Base-by-base conservation (phyloP, 1,284 basidiomycete genomes). In the Sporisorium graminicola region DNA sequence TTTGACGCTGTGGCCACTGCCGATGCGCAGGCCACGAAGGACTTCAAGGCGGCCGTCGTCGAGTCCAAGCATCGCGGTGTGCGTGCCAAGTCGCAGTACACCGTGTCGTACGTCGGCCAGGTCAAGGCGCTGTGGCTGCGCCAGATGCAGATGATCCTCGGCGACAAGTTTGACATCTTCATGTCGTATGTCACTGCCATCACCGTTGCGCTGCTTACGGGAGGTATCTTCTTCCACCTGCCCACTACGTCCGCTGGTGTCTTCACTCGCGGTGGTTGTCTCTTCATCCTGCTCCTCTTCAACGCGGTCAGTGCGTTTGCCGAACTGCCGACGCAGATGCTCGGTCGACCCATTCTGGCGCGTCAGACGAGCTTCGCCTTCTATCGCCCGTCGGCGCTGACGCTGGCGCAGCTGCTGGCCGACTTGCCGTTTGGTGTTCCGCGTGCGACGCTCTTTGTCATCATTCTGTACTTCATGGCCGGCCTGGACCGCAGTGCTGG, bases 51-150 rank as follows among this genome's bases (percentile, higher is more conserved):
- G 20, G 92, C 94, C 3, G 92, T 94, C 24, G 86, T 87, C 24
- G 90, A 91, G 5, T 91, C 94, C 85, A 95, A 95, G 88, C 91
- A 93, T 86, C 90, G 89, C 58, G 91, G 93, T 24, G 93, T 94
- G 3, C 90, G 92, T 26, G 91, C 91, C 86, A 92, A 92, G 87
- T 93, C 91, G 72, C 92, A 93, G 3, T 96, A 95, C 87, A 95
- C 93, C 4, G 90, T 95, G 29, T 91, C 92, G 1, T 94, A 60
- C 51, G 47, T 47, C 16, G 31, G 55, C 6, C 81, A 82, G 60
- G 74, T 82, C n/a, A 60, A 81, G 37, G 91, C 92, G 1, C 88
- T 95, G 66, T 89, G 90, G 29, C 88, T 90, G 59, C 89, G 94
- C 37, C 92, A 94, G 86, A 92, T 94, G 87, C 90, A 91, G 78